These are phyloP conservation scores for Ballota nigra DNA, from an alignment of 257 asterid genomes.

Conservation along the genomic window DNA sequence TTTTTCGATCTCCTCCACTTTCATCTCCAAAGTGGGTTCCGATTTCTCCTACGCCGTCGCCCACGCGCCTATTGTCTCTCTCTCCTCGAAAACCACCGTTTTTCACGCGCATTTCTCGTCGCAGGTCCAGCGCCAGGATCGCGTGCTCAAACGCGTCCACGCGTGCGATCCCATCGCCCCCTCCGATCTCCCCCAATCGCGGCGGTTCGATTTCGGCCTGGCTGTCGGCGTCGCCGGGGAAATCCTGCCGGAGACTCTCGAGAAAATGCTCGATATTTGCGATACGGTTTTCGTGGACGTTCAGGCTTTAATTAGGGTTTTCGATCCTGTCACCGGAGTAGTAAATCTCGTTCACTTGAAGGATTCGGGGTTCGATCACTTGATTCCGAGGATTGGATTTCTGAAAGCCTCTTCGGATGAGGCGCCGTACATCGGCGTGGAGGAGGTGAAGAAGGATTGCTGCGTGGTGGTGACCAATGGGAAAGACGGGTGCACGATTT, in stretches of 20 bases:
- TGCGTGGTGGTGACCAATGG: conserved; percentile 92
- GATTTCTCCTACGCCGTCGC: conserved; percentile 63
- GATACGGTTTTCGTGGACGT: conserved; percentile 78
- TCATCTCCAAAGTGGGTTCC: conserved; percentile 69
- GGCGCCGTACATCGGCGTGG: conserved; percentile 65
- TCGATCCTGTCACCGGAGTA: conserved; percentile 64
- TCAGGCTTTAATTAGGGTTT: conserved; percentile 74
- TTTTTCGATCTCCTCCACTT: conserved; percentile 48
- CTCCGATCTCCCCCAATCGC: conserved; percentile 55
- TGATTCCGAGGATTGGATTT: conserved; percentile 61
- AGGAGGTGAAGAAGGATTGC: conserved; percentile 64
- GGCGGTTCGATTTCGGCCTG: conserved; percentile 62
- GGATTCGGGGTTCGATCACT: conserved; percentile 56
- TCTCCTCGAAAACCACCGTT: conserved; percentile 56
- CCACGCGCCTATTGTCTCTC: conserved; percentile 44
- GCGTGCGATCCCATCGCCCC: conserved; percentile 65
- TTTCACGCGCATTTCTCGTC: conserved; percentile 84
- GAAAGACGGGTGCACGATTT: conserved; percentile 74
- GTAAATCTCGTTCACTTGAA: conserved; percentile 57
- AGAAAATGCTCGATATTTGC: conserved; percentile 67
- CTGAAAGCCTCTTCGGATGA: conserved; percentile 88
- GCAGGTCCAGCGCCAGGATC: conserved; percentile 60
- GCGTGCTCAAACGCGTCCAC: conserved; percentile 63
- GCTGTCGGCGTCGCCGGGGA: conserved; percentile 97
- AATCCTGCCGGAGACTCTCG: conserved; percentile 73